Conservation (phyloP, 2,329 filamentous ascomycete genomes). For the Penicillium janthinellum region DNA sequence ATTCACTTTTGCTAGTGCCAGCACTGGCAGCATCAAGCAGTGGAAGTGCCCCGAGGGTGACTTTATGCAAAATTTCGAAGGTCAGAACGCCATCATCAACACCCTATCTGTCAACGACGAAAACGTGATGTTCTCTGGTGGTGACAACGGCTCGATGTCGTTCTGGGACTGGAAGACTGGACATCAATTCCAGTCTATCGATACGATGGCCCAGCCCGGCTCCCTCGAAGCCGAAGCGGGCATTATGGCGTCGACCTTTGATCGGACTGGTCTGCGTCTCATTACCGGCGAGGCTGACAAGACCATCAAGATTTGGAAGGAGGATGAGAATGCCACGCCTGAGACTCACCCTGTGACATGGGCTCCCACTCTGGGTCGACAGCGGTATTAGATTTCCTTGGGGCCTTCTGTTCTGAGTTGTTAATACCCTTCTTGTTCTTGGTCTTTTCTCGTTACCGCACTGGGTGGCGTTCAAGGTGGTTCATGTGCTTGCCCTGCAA, state of each 20-base stretch:
- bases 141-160: constrained; percentile 91
- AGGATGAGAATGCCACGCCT: constrained; percentile 84
- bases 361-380: constrained; percentile 77
- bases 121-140: constrained; percentile 91
- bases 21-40: constrained; percentile 94
- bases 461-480: constrained; percentile 37
- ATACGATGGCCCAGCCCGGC: constrained; percentile 91
- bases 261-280: constrained; percentile 81
- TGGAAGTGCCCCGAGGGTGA: constrained; percentile 98
- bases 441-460: constrained; percentile 25
- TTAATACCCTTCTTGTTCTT: constrained; percentile 28
- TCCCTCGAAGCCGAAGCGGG: constrained; percentile 92
- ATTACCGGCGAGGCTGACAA: constrained; percentile 97
- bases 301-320: constrained; percentile 98
- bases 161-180: constrained; percentile 99
- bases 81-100: constrained; percentile 96
- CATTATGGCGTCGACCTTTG: constrained; percentile 91
- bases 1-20: constrained; percentile 93
- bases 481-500: constrained; percentile 9
- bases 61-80: constrained; percentile 99
- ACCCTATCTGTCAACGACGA: constrained; percentile 90
- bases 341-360: constrained; percentile 91
- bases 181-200: constrained; percentile 83
- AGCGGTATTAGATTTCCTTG: constrained; percentile 65
- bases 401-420: constrained; percentile 18